phyloP scores from a whole-genome alignment of 371 early-diverging fungal genomes.

The Rhizomucor pusillus region DNA sequence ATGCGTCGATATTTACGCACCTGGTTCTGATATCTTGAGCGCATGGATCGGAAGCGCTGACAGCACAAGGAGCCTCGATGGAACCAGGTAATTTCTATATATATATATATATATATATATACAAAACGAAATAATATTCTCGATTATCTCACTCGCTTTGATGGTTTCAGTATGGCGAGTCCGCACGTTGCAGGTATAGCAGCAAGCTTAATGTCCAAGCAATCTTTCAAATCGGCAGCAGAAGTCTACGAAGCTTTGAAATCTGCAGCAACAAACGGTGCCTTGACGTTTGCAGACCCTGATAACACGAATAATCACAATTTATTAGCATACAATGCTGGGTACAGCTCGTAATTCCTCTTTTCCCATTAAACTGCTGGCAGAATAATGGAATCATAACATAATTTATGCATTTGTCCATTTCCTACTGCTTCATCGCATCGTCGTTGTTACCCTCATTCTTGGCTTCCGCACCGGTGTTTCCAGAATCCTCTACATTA shows the following conservation, averaged over 20 bases:
- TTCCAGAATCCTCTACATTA: no score
- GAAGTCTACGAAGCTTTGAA: slow-evolving; percentile 18
- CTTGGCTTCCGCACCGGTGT: no score
- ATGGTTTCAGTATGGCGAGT: slow-evolving; percentile 70
- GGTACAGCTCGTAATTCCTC: no score
- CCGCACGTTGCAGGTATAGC: slow-evolving; percentile 82
- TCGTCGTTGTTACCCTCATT: no score
- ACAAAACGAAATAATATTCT: slow-evolving; percentile 1
- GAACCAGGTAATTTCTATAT: slow-evolving; percentile 65
- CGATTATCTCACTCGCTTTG: no score
- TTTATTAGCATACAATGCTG: no score
- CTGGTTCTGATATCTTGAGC: slow-evolving; percentile 41
- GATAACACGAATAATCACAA: no score
- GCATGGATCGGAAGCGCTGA: slow-evolving; percentile 38
- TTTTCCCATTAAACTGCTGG: no score
- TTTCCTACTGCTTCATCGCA: no score
- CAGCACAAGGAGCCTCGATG: slow-evolving; percentile 48
- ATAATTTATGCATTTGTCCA: no score
- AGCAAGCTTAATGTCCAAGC: slow-evolving; percentile 39
- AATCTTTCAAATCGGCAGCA: slow-evolving; percentile 7
- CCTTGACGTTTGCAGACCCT: slow-evolving; percentile 16
- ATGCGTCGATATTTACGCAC: slow-evolving; percentile 59
- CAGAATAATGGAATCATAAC: no score
- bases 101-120: no score
- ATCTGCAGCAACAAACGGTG: slow-evolving; percentile 13